Evolutionary conservation across 305 asterid species (phyloP).

Genomic region (Lippia alba): DNA sequence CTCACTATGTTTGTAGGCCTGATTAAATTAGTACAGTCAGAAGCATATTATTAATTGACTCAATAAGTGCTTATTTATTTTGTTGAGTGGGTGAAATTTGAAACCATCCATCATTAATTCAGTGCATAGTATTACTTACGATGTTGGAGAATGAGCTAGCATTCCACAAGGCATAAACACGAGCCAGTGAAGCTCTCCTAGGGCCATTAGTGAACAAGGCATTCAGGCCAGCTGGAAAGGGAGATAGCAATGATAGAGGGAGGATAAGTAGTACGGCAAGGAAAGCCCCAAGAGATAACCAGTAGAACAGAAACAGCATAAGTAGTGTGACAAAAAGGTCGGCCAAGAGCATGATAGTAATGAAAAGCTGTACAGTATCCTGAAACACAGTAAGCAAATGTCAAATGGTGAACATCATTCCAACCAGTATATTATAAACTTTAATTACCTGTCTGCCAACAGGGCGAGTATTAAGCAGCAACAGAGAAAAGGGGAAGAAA

Average conservation of each 20-base stretch:
- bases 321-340: conserved; percentile 88
- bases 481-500: conserved; percentile 78
- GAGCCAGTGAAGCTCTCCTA: conserved; percentile 89
- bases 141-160: conserved; percentile 83
- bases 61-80: conserved; percentile 23
- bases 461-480: conserved; percentile 89
- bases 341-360: conserved; percentile 82
- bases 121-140: conserved; percentile 53
- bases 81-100: conserved; percentile 22
- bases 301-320: conserved; percentile 78
- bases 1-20: too few relatives aligned
- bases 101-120: conserved; percentile 19
- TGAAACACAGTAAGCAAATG: conserved; percentile 55
- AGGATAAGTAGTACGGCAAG: conserved; percentile 92
- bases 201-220: conserved; percentile 92
- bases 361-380: conserved; percentile 90
- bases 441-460: conserved; percentile 87
- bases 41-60: background rate
- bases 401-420: conserved; percentile 33
- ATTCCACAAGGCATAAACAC: conserved; percentile 92
- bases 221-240: conserved; percentile 95
- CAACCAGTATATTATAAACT: conserved; percentile 35
- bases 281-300: conserved; percentile 93
- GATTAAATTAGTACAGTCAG: background rate
- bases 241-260: conserved; percentile 93